Conservation (phyloP, 2,329 filamentous ascomycete species). For the Cadophora luteo-olivacea region DNA sequence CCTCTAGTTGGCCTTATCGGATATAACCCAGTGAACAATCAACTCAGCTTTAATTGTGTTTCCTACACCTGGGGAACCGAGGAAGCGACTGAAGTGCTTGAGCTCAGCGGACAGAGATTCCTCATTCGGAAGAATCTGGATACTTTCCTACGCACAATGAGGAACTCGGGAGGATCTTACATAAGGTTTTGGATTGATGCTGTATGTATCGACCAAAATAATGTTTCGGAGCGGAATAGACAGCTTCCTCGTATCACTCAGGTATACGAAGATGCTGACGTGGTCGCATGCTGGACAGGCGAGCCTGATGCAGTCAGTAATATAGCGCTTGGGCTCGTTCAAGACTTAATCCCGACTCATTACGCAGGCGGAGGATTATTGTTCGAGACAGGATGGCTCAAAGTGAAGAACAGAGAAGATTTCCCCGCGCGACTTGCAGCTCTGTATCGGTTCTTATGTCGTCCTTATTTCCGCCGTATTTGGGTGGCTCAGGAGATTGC, state of each 20-base stretch:
- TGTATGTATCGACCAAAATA: constrained; percentile 30
- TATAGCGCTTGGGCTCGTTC: constrained; percentile 20
- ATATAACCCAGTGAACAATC: constrained; percentile 22
- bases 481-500: constrained; percentile 50
- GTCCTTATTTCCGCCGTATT: constrained; percentile 35
- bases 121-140: constrained; percentile 27
- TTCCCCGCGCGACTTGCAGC: constrained; percentile 24
- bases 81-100: constrained; percentile 11
- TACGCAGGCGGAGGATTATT: neutral
- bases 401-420: constrained; percentile 12
- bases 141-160: constrained; percentile 13
- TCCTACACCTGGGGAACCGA: constrained; percentile 31
- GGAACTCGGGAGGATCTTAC: neutral
- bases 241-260: constrained; percentile 28
- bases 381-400: neutral
- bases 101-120: constrained; percentile 26
- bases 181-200: constrained; percentile 30
- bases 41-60: constrained; percentile 21
- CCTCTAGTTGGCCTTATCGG: constrained; percentile 18
- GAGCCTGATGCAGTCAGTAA: constrained; percentile 22
- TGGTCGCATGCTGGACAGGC: constrained; percentile 20
- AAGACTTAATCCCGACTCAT: constrained; percentile 6
- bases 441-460: constrained; percentile 23
- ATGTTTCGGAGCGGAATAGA: constrained; percentile 21
- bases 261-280: constrained; percentile 27